A percentile compares a stretch with the other conserved stretches of the same genome.
phyloP scores from a whole-genome alignment of 1,284 basidiomycete genomes.

The Trichosporon faecale region DNA sequence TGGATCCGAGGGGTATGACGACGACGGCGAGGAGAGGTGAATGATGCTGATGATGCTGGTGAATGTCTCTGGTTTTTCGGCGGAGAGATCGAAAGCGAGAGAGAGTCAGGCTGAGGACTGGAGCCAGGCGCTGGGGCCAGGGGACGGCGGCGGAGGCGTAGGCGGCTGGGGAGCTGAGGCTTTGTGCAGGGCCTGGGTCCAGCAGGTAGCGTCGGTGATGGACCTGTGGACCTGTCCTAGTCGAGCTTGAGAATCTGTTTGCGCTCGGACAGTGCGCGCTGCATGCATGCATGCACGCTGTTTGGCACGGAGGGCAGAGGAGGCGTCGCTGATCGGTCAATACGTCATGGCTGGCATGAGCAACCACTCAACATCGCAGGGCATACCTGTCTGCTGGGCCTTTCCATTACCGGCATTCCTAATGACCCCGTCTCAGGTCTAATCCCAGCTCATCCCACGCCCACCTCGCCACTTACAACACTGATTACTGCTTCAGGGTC shows the following conservation, averaged over 20 bases:
- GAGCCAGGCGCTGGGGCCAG: background rate
- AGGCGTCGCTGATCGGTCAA: constrained; percentile 3
- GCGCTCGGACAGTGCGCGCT: background rate
- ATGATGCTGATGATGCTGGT: background rate
- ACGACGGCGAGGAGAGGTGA: constrained; percentile 5
- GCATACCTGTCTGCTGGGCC: background rate
- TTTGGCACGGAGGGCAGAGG: background rate
- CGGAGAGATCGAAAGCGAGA: background rate
- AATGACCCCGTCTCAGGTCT: background rate
- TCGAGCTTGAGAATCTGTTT: background rate
- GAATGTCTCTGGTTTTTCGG: background rate
- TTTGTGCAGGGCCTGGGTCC: background rate
- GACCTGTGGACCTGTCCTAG: background rate
- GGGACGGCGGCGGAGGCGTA: background rate
- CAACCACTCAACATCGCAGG: background rate
- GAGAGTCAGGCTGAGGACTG: background rate
- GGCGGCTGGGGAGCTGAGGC: background rate
- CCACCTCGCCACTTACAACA: background rate
- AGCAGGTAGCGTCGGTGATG: background rate
- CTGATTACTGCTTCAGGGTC: background rate
- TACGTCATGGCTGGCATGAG: background rate
- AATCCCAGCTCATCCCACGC: background rate
- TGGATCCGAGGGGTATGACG: constrained; percentile 9
- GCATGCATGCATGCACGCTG: no score
- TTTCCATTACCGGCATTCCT: background rate